A percentile compares a stretch with the other conserved stretches of the same genome.
phyloP scores from a whole-genome alignment of 306 rosid species.

The Vachellia pachyceras region DNA sequence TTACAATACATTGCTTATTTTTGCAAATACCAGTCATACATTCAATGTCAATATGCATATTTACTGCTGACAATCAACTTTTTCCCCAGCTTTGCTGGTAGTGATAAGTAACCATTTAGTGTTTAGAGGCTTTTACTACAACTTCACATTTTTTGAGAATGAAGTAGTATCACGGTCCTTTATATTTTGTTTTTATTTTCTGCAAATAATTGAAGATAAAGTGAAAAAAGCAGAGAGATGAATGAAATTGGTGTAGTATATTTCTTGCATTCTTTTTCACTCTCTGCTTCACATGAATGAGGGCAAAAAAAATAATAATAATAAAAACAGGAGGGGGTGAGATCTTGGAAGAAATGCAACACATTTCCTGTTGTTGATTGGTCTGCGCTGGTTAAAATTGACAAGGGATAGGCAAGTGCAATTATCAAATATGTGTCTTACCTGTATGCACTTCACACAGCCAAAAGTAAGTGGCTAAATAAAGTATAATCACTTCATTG shows the following conservation, averaged over 20 bases:
- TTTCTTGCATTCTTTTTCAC: no score
- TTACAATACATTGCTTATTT: background rate
- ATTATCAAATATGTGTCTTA: constrained; percentile 12
- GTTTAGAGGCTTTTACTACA: no score
- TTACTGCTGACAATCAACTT: background rate
- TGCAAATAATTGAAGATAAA: background rate
- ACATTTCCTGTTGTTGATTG: background rate
- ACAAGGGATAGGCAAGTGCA: background rate
- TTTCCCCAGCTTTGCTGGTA: background rate
- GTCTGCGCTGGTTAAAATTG: background rate
- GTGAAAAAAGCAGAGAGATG: background rate
- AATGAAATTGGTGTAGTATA: background rate
- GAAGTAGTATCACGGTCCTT: background rate
- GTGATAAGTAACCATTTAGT: background rate
- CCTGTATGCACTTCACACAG: background rate
- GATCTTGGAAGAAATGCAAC: background rate
- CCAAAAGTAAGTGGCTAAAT: background rate
- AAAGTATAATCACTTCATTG: constrained; percentile 13
- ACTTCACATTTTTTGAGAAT: background rate
- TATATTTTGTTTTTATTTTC: background rate
- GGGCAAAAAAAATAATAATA: background rate
- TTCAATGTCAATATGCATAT: background rate
- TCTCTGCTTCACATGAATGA: background rate
- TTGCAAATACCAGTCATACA: background rate
- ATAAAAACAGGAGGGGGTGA: background rate